Evolutionary conservation across 129 eudicot species (phyloP).

Genomic region (Erigeron canadensis): DNA sequence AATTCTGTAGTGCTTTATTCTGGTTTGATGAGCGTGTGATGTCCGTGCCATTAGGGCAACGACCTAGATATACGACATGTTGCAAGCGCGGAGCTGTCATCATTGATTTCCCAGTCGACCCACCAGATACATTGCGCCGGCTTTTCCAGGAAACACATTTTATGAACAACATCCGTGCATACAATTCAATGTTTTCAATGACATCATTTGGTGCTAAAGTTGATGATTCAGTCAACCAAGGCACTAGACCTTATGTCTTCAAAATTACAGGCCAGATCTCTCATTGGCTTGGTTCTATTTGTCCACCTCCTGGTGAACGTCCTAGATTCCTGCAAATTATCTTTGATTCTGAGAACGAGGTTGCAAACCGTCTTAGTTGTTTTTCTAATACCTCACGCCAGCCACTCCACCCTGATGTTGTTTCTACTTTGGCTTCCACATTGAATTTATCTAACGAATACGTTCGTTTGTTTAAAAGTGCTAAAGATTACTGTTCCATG

Average conservation of each 20-base stretch:
- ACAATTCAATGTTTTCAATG: background rate
- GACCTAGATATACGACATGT: background rate
- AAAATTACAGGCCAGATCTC: background rate
- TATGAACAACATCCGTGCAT: background rate
- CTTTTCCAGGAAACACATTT: background rate
- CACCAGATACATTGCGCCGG: background rate
- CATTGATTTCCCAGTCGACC: background rate
- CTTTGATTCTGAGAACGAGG: background rate
- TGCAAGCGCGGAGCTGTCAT: background rate
- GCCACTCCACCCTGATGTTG: background rate
- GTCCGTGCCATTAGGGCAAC: background rate
- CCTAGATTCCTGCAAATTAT: conserved; percentile 2
- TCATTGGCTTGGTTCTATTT: background rate
- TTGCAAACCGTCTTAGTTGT: background rate
- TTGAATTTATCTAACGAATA: background rate
- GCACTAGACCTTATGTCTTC: no score
- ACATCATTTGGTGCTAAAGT: no score
- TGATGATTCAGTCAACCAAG: no score
- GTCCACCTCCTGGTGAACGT: background rate
- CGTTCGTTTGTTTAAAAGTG: background rate
- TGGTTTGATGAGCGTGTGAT: background rate
- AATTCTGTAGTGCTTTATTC: background rate
- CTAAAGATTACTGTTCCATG: background rate
- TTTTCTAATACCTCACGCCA: background rate
- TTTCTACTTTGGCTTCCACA: background rate